Percentiles rank a stretch among this genome's conserved stretches.
Conservation (phyloP, 345 rosid species). For the Abelmoschus esculentus region DNA sequence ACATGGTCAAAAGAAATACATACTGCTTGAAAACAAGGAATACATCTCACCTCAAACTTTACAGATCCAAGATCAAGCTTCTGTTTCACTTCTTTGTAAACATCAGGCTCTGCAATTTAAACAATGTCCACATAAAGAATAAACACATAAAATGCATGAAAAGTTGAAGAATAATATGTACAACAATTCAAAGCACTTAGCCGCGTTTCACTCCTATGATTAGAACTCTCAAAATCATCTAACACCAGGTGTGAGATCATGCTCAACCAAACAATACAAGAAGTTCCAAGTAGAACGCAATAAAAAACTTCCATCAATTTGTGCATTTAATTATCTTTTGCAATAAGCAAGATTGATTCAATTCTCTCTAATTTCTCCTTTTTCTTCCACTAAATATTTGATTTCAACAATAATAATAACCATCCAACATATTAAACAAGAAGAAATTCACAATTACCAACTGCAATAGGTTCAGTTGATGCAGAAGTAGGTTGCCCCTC, state of each 20-base stretch:
- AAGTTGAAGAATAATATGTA: neutral
- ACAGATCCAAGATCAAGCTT: constrained; percentile 85
- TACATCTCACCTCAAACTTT: constrained; percentile 69
- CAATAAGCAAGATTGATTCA: too few species aligned
- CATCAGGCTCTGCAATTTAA: constrained; percentile 79
- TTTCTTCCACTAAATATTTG: too few species aligned
- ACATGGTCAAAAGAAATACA: neutral
- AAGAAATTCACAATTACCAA: constrained; percentile 44
- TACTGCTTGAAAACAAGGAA: neutral
- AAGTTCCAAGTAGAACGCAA: neutral
- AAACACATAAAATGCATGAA: neutral
- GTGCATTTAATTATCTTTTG: too few species aligned
- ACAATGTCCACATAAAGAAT: constrained; percentile 6
- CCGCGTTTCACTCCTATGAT: neutral
- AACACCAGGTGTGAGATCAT: neutral
- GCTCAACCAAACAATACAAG: neutral
- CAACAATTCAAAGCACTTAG: neutral
- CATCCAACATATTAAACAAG: neutral
- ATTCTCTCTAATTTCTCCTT: too few species aligned
- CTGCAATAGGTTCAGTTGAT: constrained; percentile 86
- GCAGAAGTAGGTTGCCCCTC: constrained; percentile 97
- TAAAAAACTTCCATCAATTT: neutral
- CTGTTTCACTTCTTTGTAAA: constrained; percentile 80
- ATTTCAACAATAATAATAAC: neutral
- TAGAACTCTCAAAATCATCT: neutral